These are phyloP conservation scores for Gossypium longicalyx DNA, from an alignment of 345 rosid species.

Conservation along the genomic window DNA sequence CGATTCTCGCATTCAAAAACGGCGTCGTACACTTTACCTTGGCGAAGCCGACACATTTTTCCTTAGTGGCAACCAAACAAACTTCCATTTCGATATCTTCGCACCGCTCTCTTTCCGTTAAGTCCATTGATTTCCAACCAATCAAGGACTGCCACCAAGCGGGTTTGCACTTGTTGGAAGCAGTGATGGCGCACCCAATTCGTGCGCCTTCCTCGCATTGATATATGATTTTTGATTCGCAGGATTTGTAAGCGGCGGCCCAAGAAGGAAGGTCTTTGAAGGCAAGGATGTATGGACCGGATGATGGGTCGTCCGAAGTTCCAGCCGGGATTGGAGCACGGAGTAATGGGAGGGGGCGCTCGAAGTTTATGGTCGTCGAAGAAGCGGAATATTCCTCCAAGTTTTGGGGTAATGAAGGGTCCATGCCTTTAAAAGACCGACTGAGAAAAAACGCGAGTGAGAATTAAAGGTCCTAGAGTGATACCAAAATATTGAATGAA, in stretches of 20 bases:
- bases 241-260: constrained; percentile 47
- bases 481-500: neutral
- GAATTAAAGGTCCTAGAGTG: neutral
- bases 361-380: constrained; percentile 50
- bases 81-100: constrained; percentile 70
- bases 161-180: constrained; percentile 67
- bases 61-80: constrained; percentile 56
- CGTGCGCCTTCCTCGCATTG: constrained; percentile 81
- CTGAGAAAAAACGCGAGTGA: neutral
- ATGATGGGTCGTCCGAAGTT: constrained; percentile 33
- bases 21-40: constrained; percentile 46
- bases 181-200: constrained; percentile 78
- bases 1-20: constrained; percentile 68
- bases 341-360: constrained; percentile 58
- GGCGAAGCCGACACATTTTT: constrained; percentile 63
- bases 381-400: constrained; percentile 58
- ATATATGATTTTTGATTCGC: constrained; percentile 38
- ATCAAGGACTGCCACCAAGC: constrained; percentile 66
- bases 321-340: constrained; percentile 57
- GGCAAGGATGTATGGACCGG: constrained; percentile 55
- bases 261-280: constrained; percentile 60
- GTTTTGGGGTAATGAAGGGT: constrained; percentile 17
- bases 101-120: constrained; percentile 63
- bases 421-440: neutral
- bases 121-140: constrained; percentile 31